Conservation (phyloP, 73 alveolate genomes). For the Stentor coeruleus region DNA sequence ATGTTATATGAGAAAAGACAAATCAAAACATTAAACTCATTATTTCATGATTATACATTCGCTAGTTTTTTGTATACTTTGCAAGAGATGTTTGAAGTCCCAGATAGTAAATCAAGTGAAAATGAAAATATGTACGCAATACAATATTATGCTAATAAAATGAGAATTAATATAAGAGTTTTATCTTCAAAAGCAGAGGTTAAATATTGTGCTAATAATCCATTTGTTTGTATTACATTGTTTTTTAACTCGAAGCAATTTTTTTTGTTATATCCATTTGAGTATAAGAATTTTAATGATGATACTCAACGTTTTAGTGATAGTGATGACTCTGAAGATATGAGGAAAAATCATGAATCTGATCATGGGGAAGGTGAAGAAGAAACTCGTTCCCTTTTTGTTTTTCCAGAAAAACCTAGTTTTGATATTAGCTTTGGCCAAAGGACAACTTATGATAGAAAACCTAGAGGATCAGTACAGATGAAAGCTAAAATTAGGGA, state of each 20-base stretch:
- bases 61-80: background rate
- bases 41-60: background rate
- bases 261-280: background rate
- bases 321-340: background rate
- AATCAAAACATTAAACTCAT: background rate
- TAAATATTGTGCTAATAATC: background rate
- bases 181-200: background rate
- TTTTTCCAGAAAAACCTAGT: too few relatives aligned
- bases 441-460: too few relatives aligned
- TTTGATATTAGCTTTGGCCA: too few relatives aligned
- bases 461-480: too few relatives aligned
- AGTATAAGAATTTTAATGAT: background rate
- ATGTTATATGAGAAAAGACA: background rate
- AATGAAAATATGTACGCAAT: background rate
- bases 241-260: background rate
- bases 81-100: constrained; percentile 5
- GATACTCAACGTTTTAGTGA: too few relatives aligned
- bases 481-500: too few relatives aligned
- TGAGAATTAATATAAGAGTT: background rate
- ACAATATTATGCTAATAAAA: background rate
- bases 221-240: background rate
- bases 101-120: background rate
- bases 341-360: too few relatives aligned
- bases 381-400: too few relatives aligned
- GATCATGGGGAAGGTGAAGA: too few relatives aligned